phyloP scores from a whole-genome alignment of 2,329 filamentous ascomycete species.

The Aureobasidium vineae region DNA sequence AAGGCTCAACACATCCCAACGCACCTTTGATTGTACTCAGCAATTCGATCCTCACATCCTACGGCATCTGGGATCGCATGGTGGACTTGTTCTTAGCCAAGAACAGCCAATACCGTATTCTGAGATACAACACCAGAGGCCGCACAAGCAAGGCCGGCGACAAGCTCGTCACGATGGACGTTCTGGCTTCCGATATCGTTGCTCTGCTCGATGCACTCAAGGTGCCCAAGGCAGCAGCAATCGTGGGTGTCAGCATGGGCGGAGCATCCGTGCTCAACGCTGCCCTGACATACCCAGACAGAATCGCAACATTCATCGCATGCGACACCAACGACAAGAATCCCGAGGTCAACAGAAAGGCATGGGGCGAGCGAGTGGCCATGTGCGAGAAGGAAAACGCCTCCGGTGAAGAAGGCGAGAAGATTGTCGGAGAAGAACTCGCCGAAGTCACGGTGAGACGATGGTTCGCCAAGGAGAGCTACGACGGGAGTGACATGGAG shows the following conservation, averaged over 20 bases:
- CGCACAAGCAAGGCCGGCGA: conserved; percentile 49
- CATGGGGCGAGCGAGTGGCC: conserved; percentile 74
- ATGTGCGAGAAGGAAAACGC: conserved; percentile 60
- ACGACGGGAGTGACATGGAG: conserved; percentile 53
- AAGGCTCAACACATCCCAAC: conserved; percentile 64
- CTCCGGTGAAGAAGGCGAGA: conserved; percentile 44
- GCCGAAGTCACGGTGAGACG: conserved; percentile 69
- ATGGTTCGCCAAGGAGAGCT: conserved; percentile 67
- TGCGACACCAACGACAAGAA: conserved; percentile 77
- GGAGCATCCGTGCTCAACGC: conserved; percentile 75
- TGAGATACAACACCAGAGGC: conserved; percentile 76
- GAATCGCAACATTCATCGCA: conserved; percentile 62
- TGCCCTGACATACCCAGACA: conserved; percentile 62
- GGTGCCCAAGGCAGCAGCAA: conserved; percentile 62
- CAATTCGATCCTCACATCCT: conserved; percentile 77
- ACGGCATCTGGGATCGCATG: conserved; percentile 78
- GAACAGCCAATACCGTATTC: conserved; percentile 63
- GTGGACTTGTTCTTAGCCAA: conserved; percentile 58
- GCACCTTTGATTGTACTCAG: conserved; percentile 72
- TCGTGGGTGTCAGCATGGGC: conserved; percentile 78
- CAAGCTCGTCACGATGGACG: conserved; percentile 55
- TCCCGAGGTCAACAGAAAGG: conserved; percentile 70
- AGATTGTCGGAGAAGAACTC: conserved; percentile 61
- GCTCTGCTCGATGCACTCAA: conserved; percentile 66
- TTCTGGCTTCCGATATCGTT: conserved; percentile 66